Evolutionary conservation across 2,329 filamentous ascomycete genomes (phyloP), one percentile per base, ranked within the genome.

Genomic region (Epichloe sp.): DNA sequence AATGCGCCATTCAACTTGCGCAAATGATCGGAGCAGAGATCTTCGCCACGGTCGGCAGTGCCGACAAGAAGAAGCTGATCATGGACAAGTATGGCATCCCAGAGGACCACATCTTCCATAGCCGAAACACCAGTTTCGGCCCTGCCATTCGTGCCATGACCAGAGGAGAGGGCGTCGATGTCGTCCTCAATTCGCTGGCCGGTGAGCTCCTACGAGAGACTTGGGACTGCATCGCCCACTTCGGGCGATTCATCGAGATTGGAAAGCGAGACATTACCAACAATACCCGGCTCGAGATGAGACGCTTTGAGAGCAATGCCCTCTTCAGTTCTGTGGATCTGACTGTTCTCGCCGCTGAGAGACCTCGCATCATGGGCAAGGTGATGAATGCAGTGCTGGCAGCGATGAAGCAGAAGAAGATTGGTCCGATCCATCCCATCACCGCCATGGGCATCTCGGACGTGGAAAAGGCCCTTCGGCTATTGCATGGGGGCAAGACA

Each of bases 101-200:
- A 0, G 59, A 63, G 3, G 60, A 63, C 37, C 60, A 53, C 38
- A 61, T 64, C 37, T 64, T 65, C 50, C 60, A 58, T 47, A 60
- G 55, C 21, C 52, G 59, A 40, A 57, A 60, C 23, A 45, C 53
- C 12, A 54, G 54, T 10, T 65, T 65, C 21, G 58, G 57, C 0
- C 53, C 57, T 2, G 58, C 58, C 7, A 38, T 59, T 6, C 47
- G 57, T 14, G 52, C 58, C 19, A 57, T 57, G 1, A 70, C 68
- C 0, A 52, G 54, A 1, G 77, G 75, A 11, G 64, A 59, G 4
- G 86, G 86, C 12, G 83, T 83, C 1, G 85, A 90, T 64, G 79
- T 81, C 0, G 83, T 85, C 19, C 82, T 90, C 58, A 68, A 74
- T 57, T 72, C 68, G 0, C 37, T 43, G 14, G 47, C 37, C 5